Base-by-base conservation (phyloP, 306 rosid species). In the Comarum palustre region DNA sequence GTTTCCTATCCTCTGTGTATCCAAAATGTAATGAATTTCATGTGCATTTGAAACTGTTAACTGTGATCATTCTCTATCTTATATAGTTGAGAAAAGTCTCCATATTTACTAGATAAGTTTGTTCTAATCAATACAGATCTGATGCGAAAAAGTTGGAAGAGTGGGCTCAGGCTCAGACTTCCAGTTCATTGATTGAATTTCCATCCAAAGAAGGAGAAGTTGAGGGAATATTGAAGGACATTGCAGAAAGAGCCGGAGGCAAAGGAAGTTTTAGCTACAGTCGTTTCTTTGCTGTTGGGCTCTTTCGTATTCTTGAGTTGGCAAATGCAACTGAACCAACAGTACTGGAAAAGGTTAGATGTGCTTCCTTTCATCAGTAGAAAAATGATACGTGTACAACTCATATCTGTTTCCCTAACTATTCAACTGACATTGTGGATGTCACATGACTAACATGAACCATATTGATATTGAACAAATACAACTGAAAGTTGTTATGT, bases 221-320 rank as follows among this genome's bases (percentile, higher is more conserved):
- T 72, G 99, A 95, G 86, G 89, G 86, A 41, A 52, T 74, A 17
- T 67, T 95, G 79, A 92, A 92, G 83, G 90, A 88, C 85, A 92
- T 95, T 78, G 87, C 96, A 68, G 96, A 86, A 79, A 89, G 97
- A 81, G 97, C 96, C 12, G 88, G 87, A 24, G 82, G 89, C 63
- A 88, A 91, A 81, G 89, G 86, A 50, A 85, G 78, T 77, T 95
- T 95, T 84, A 84, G 96, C 76, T 95, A 95, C 79, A 95, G 97
- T 74, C 96, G 97, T 39, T 95, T 95, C 88, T 92, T 95, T 79
- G 99, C 99, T 51, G 83, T 95, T 65, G 97, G 97, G 71, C 92
- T 95, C 64, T 95, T 95, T 70, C 97, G 99, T 41, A 86, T 95
- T 69, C 93, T 92, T 69, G 99, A 95, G 81, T 81, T 95, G 93